Evolutionary conservation across 352 stramenopile genomes (phyloP).

Genomic region (Phytophthora fragariaefolia): DNA sequence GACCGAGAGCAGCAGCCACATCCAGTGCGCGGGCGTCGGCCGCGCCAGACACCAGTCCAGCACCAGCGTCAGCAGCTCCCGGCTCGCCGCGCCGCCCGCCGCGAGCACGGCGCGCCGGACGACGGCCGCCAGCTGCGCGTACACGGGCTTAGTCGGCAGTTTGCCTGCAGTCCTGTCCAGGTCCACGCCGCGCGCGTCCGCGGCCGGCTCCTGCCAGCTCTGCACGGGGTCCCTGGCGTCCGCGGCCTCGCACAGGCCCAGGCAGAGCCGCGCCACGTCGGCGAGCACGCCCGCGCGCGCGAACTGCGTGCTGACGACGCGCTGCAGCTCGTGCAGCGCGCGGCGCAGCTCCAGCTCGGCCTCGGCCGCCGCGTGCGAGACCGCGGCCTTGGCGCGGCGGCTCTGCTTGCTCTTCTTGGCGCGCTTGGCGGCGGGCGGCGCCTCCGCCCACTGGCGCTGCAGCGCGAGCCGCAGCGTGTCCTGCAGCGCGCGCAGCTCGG

Average conservation of each 20-base stretch:
- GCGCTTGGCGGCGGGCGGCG: constrained; percentile 51
- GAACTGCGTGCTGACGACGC: constrained; percentile 46
- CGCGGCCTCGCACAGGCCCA: constrained; percentile 48
- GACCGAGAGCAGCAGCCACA: constrained; percentile 56
- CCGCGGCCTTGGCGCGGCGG: constrained; percentile 25
- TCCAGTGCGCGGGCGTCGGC: constrained; percentile 44
- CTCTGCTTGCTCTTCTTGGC: constrained; percentile 72
- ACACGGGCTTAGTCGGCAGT: constrained; percentile 53
- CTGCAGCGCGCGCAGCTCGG: constrained; percentile 23
- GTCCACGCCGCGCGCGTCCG: constrained; percentile 21
- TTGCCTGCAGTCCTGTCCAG: constrained; percentile 46
- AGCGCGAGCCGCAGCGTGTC: constrained; percentile 50
- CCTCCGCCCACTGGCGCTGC: constrained; percentile 44
- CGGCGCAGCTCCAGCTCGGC: constrained; percentile 42
- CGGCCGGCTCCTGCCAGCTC: constrained; percentile 28
- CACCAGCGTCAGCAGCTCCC: constrained; percentile 42
- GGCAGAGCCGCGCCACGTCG: constrained; percentile 55
- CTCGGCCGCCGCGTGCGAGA: constrained; percentile 10
- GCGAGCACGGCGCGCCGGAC: constrained; percentile 49
- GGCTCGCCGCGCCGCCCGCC: constrained; percentile 23
- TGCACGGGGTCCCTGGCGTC: constrained; percentile 50
- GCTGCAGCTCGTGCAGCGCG: constrained; percentile 47
- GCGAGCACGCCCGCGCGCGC: constrained; percentile 32
- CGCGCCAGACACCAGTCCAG: constrained; percentile 53
- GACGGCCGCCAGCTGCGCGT: constrained; percentile 48